Percentiles rank a stretch among this genome's conserved stretches.
These are phyloP conservation scores for Hyparrhenia diplandra DNA, from an alignment of 176 grass and related monocot genomes.

Conservation along the genomic window DNA sequence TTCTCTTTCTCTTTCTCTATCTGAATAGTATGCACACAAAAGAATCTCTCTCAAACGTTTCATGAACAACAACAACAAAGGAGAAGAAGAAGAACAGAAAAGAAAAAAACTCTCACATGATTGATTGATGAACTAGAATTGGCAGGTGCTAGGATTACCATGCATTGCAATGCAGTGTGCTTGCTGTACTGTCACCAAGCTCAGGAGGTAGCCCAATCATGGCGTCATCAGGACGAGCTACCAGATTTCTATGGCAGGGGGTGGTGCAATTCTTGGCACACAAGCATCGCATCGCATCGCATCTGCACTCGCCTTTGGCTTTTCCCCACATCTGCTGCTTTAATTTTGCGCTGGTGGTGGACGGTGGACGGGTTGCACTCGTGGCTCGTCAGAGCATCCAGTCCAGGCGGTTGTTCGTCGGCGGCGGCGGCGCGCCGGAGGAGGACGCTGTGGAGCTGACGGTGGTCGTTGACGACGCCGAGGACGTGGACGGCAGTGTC, in stretches of 20 bases:
- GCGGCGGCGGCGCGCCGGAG: conserved; percentile 29
- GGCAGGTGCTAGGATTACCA: neutral
- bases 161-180: neutral
- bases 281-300: conserved; percentile 35
- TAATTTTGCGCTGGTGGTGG: conserved; percentile 6
- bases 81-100: conserved; percentile 1
- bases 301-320: neutral
- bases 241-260: too few relatives aligned
- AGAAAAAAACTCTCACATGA: conserved; percentile 4
- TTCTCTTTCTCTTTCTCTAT: conserved; percentile 18
- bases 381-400: conserved; percentile 56
- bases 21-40: conserved; percentile 76
- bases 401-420: conserved; percentile 51
- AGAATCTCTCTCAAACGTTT: conserved; percentile 74
- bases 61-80: conserved; percentile 20
- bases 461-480: conserved; percentile 57
- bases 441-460: conserved; percentile 54
- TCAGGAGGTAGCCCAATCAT: too few relatives aligned
- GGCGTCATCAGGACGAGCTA: too few relatives aligned
- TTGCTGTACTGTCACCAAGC: too few relatives aligned
- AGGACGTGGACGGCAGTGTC: conserved; percentile 58
- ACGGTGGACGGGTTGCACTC: neutral
- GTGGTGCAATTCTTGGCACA: conserved; percentile 55
- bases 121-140: conserved; percentile 39
- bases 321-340: neutral